Evolutionary conservation across 441 rosid species (phyloP).

Genomic region (Hura crepitans): DNA sequence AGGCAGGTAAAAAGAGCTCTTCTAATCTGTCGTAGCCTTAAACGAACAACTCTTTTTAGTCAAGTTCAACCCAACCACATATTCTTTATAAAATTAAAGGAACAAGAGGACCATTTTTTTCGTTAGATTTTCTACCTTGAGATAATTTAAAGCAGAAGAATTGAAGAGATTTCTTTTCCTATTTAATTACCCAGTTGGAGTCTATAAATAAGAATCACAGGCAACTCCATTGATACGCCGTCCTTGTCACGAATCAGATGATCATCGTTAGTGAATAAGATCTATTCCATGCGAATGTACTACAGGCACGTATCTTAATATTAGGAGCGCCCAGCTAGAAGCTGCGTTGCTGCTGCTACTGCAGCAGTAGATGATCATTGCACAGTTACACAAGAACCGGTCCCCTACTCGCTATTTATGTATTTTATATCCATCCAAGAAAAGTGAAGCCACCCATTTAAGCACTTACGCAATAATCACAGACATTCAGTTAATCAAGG

Average conservation of each 20-base stretch:
- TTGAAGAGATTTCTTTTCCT: background rate
- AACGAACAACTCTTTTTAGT: constrained; percentile 19
- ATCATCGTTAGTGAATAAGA: constrained; percentile 15
- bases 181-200: constrained; percentile 12
- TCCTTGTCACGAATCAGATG: constrained; percentile 15
- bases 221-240: constrained; percentile 6
- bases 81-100: constrained; percentile 6
- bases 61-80: constrained; percentile 22
- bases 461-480: background rate
- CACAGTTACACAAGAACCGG: constrained; percentile 5
- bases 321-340: background rate
- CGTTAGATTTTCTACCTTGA: constrained; percentile 10
- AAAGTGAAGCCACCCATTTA: background rate
- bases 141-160: constrained; percentile 10
- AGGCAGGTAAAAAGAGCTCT: constrained; percentile 23
- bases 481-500: background rate
- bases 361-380: background rate
- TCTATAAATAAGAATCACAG: constrained; percentile 3
- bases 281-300: constrained; percentile 27
- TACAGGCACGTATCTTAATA: background rate
- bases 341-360: background rate
- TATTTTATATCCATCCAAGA: background rate
- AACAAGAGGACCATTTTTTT: background rate
- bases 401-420: background rate
- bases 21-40: constrained; percentile 9